Evolutionary conservation across 2,329 filamentous ascomycete species (phyloP), one percentile per base, ranked within the genome.

Genomic region (Magnaporthales sp.): DNA sequence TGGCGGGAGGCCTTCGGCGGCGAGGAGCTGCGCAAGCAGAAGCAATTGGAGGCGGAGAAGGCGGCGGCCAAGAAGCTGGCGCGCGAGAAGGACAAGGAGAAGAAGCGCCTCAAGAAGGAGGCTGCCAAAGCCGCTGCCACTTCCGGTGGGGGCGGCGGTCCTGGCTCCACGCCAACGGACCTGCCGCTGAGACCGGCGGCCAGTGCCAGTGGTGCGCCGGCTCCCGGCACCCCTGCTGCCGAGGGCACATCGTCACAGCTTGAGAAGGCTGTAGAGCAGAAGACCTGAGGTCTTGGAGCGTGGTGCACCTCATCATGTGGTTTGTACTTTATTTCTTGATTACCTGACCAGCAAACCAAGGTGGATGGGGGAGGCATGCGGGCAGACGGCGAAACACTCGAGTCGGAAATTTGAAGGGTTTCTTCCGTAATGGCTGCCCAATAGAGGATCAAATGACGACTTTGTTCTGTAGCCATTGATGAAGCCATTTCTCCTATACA

Each of bases 1-100:
- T 93, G 90, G 90, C 84, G 86, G 68, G 84, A 86, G 68, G 81
- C 83, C 74, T 93, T 86, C 69, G 83, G 88, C 69, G 73, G 71
- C 32, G 71, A 69, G 30, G 74, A 69, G 56, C 73, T 73, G 13
- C 75, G 74, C 70, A 66, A 66, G 65, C 74, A 74, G 71, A 75
- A 75, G 73, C 71, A 70, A 67, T 70, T 70, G 54, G 72, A 74
- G 30, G 74, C 74, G 68, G 72, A 74, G 54, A 66, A 63, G 67
- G 71, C 72, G 46, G 73, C 71, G 68, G 72, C 72, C 8, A 72
- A 72, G 64, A 77, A 74, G 71, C 73, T 73, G 24, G 72, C 73
- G 2, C 70, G 71, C 26, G 73, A 73, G 67, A 64, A 66, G 29
- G 66, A 66, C 22, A 67, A 65, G 54, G 60, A 54, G 38, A 61